Evolutionary conservation across 2,329 filamentous ascomycete species (phyloP).

Genomic region (Mycosphaerella sp.): DNA sequence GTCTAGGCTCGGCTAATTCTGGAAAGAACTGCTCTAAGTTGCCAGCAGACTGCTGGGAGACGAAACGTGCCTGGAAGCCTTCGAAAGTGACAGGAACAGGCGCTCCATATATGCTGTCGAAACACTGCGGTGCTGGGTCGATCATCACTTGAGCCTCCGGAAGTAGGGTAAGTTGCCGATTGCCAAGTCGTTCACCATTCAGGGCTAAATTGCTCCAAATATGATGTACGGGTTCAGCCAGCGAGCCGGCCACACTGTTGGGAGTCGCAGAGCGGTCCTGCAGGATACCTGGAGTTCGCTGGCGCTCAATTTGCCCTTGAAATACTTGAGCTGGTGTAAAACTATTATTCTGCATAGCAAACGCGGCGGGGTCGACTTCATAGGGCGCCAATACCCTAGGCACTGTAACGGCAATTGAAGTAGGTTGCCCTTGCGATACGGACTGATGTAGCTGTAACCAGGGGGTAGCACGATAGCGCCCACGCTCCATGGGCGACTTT

Average conservation of each 20-base stretch:
- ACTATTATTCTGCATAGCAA: neutral
- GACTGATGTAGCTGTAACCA: neutral
- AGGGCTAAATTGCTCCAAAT: neutral
- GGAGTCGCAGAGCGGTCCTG: constrained; percentile 6
- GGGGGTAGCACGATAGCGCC: neutral
- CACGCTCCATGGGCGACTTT: constrained; percentile 7
- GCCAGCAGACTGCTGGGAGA: neutral
- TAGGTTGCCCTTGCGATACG: constrained; percentile 1
- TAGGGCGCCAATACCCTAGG: neutral
- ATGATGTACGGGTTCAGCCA: neutral
- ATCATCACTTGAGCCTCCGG: neutral
- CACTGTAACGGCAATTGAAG: neutral
- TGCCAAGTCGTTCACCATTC: neutral
- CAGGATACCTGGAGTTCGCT: neutral
- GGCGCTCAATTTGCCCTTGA: neutral
- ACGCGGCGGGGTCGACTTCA: neutral
- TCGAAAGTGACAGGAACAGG: neutral
- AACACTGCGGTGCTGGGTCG: neutral
- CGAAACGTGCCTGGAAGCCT: neutral
- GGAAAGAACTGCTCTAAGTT: constrained; percentile 12
- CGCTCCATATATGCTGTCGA: neutral
- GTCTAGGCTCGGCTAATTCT: constrained; percentile 3
- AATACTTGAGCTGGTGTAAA: neutral
- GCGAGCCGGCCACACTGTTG: neutral
- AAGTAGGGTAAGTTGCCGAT: neutral